Percentiles rank a stretch among this genome's conserved stretches.
phyloP scores from a whole-genome alignment of 345 rosid genomes.

The Arabis alpina region DNA sequence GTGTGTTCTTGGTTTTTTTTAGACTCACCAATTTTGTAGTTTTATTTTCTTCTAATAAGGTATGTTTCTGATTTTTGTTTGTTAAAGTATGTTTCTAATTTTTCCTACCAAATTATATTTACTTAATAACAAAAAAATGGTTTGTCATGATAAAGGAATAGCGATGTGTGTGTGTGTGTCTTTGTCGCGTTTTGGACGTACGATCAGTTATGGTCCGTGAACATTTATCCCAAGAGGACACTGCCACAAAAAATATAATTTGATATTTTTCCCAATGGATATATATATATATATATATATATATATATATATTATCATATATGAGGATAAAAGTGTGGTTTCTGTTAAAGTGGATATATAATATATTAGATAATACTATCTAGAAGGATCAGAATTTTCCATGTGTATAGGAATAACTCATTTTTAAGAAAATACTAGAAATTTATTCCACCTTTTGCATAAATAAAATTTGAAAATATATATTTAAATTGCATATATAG shows the following conservation, averaged over 20 bases:
- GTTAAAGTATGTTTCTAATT: background rate
- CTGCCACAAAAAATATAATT: slow-evolving; percentile 26
- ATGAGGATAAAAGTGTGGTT: slow-evolving; percentile 7
- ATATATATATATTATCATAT: background rate
- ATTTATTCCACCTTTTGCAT: background rate
- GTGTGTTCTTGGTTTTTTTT: background rate
- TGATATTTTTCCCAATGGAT: background rate
- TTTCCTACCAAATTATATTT: background rate
- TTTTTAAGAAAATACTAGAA: background rate
- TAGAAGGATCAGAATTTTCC: background rate
- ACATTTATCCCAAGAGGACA: slow-evolving; percentile 25
- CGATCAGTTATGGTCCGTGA: slow-evolving; percentile 37
- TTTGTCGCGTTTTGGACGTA: slow-evolving; percentile 35
- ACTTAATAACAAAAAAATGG: background rate
- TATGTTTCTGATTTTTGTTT: background rate
- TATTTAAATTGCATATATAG: background rate
- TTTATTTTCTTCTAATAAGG: background rate
- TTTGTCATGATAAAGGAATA: slow-evolving; percentile 17
- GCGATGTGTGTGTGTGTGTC: slow-evolving; percentile 13
- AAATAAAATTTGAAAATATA: background rate
- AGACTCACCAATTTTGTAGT: background rate
- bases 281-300: background rate
- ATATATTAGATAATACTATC: background rate
- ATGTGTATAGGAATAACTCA: background rate
- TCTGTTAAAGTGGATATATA: slow-evolving; percentile 11